Base-by-base conservation (phyloP, 176 grass and related monocot species). In the Alopecurus myosuroides region DNA sequence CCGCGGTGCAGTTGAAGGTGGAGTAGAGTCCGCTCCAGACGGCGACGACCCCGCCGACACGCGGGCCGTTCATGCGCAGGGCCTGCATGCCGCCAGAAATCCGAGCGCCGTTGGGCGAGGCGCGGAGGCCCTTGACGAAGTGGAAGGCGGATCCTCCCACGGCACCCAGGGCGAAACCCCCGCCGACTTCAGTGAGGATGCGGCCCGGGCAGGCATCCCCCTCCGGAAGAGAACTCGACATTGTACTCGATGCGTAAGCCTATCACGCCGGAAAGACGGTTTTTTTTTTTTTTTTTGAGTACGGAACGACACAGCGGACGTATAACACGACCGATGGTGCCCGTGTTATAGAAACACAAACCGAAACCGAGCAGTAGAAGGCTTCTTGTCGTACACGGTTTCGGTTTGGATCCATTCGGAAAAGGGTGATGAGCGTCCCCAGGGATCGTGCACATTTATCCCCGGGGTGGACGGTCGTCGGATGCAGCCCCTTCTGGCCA, bases 1-100 rank as follows among this genome's bases (percentile, higher is more conserved):
- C 93, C 88, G 94, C 90, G 88, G 91, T 80, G 88, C 97, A 94
- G 68, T 98, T 86, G 87, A 98, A 89, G 11, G 69, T 11, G 40
- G 83, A 81, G 77, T 40, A 91, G 41, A 91, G 67, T 13, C 50
- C 66, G 15, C 68, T 12, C 86, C 84, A 91, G 33, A 88, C 84
- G 36, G 73, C 88, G 4, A 91, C 85, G 58, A 20, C 39, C 0
- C 91, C 86, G 14, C 46, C 80, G 49, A 93, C 15, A 4, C 40
- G 73, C 2, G 86, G 86, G 0, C 26, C 86, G 65, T 96, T 89
- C 86, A 93, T 85, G 61, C 67, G 23, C 28, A 80, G 37, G 39
- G 84, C 77, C 62, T 93, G 64, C 55, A 77, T 28, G 31, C 71
- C 84, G 34, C 77, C 86, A 31, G 34, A 23, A 19, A 93, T 33